Percentiles rank a stretch among this genome's conserved stretches.
phyloP scores from a whole-genome alignment of 225 moss, liverwort and hornwort genomes.

The Sphagnum contortum region DNA sequence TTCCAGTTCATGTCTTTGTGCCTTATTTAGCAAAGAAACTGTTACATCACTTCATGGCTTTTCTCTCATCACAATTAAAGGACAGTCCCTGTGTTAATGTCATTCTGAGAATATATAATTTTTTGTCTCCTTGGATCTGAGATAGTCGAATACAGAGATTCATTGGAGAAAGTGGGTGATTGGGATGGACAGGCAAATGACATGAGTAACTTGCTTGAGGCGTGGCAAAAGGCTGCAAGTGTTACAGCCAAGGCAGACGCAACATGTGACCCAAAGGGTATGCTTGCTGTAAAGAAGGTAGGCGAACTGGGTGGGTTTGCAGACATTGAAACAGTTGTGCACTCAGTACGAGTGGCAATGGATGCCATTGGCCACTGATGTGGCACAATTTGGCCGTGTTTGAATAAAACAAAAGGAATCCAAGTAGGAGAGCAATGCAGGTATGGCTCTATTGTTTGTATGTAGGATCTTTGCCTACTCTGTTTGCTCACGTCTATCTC shows the following conservation, averaged over 20 bases:
- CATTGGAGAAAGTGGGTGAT: too few species aligned
- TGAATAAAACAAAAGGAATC: constrained; percentile 23
- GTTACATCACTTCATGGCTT: too few species aligned
- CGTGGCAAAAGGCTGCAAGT: constrained; percentile 41
- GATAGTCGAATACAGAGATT: too few species aligned
- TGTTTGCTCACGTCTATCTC: too few species aligned
- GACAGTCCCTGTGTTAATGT: too few species aligned
- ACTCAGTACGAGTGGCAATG: constrained; percentile 53
- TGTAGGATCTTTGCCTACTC: too few species aligned
- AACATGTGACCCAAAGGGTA: constrained; percentile 35
- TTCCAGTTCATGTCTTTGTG: too few species aligned
- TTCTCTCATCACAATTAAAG: too few species aligned
- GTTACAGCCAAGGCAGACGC: constrained; percentile 55
- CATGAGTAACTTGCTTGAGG: constrained; percentile 40
- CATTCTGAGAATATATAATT: too few species aligned
- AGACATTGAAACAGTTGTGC: constrained; percentile 62
- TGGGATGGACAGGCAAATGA: constrained; percentile 30
- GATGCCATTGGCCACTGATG: constrained; percentile 49
- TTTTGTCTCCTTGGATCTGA: too few species aligned
- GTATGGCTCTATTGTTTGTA: constrained; percentile 14
- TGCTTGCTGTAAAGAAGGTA: constrained; percentile 55
- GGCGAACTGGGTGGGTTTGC: constrained; percentile 54
- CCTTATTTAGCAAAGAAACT: too few species aligned
- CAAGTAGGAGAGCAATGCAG: constrained; percentile 27
- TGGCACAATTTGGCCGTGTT: constrained; percentile 19